Evolutionary conservation across 163 green algal species (phyloP).

Genomic region (Scenedesmus sp.): DNA sequence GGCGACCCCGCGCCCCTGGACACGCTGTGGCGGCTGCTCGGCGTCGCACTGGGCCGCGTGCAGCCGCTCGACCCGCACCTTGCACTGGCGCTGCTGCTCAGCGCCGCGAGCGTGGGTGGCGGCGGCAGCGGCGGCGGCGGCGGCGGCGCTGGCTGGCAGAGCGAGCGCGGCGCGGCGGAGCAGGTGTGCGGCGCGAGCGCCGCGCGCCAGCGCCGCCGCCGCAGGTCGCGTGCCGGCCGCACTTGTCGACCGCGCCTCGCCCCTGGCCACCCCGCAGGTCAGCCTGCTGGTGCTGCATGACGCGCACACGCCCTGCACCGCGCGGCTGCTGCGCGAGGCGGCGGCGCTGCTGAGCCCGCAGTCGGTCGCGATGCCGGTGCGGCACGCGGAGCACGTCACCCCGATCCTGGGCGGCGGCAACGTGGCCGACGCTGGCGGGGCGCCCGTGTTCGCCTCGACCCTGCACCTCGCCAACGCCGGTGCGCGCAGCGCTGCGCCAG

Average conservation of each 20-base stretch:
- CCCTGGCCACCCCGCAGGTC: conserved; percentile 23
- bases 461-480: conserved; percentile 38
- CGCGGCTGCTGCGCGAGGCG: conserved; percentile 7
- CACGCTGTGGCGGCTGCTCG: conserved; percentile 8
- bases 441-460: conserved; percentile 24
- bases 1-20: background rate
- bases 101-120: conserved; percentile 20
- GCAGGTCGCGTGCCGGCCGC: too few relatives aligned
- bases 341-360: conserved; percentile 14
- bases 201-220: too few relatives aligned
- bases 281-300: conserved; percentile 33
- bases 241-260: too few relatives aligned
- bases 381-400: conserved; percentile 18
- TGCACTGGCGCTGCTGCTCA: conserved; percentile 7
- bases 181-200: too few relatives aligned
- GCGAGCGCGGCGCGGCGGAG: background rate
- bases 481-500: background rate
- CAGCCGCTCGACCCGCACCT: conserved; percentile 6
- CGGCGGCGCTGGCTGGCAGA: too few relatives aligned
- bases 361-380: background rate
- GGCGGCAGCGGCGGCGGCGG: too few relatives aligned
- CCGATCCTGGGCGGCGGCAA: background rate
- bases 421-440: background rate
- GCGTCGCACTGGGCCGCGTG: conserved; percentile 10
- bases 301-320: background rate